Percentiles rank a stretch among this genome's conserved stretches.
Conservation (phyloP, 2,329 filamentous ascomycete genomes). For the Paraphaeosphaeria sporulosa region DNA sequence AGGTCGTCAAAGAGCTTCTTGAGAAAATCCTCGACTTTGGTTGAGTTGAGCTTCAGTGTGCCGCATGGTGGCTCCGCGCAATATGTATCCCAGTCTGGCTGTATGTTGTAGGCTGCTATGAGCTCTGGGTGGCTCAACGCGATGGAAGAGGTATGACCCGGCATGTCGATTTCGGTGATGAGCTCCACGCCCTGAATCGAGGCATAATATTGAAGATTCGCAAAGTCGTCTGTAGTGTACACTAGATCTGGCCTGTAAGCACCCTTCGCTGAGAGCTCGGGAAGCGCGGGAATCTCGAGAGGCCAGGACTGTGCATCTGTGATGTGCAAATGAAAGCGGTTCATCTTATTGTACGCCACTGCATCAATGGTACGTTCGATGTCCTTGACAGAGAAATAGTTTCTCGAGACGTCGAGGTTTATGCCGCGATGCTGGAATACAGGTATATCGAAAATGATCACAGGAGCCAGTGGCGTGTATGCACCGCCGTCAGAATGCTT, state of each 20-base stretch:
- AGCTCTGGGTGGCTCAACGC: constrained; percentile 73
- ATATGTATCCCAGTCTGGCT: constrained; percentile 62
- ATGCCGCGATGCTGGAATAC: constrained; percentile 80
- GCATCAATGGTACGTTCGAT: constrained; percentile 80
- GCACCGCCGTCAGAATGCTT: constrained; percentile 65
- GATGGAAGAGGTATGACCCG: constrained; percentile 77
- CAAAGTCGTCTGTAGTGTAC: constrained; percentile 72
- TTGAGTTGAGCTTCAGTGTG: constrained; percentile 78
- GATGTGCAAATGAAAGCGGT: constrained; percentile 79
- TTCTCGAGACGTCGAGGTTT: constrained; percentile 79
- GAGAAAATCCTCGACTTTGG: constrained; percentile 74
- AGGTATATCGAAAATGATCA: constrained; percentile 75
- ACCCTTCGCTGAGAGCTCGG: constrained; percentile 74
- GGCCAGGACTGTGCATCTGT: constrained; percentile 90
- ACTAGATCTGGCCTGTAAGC: constrained; percentile 73
- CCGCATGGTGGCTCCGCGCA: constrained; percentile 64
- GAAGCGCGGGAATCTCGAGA: constrained; percentile 77
- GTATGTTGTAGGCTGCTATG: constrained; percentile 67
- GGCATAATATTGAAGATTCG: constrained; percentile 74
- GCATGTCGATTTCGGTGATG: constrained; percentile 81
- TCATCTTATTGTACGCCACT: constrained; percentile 81
- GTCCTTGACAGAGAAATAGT: constrained; percentile 71
- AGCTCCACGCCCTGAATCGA: constrained; percentile 73
- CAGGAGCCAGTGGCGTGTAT: constrained; percentile 76
- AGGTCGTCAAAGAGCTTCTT: constrained; percentile 77